Conservation (phyloP, 2,329 filamentous ascomycete genomes). For the Fusarium proliferatum region DNA sequence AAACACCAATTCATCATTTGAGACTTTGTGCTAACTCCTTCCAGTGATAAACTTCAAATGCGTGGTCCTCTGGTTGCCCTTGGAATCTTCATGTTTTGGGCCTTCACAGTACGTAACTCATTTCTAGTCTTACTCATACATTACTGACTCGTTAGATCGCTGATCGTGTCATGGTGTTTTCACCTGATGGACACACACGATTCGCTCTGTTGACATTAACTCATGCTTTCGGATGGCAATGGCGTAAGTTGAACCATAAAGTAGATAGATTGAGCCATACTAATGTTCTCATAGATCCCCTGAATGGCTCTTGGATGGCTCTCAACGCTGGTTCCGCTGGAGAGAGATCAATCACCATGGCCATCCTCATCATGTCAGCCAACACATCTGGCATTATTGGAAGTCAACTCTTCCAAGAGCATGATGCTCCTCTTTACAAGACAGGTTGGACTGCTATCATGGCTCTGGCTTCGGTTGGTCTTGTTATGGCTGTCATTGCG, state of each 20-base stretch:
- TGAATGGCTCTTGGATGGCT: slow-evolving; percentile 48
- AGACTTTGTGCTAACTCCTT: neutral
- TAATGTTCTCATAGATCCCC: slow-evolving; percentile 23
- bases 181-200: slow-evolving; percentile 23
- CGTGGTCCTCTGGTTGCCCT: slow-evolving; percentile 33
- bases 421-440: slow-evolving; percentile 46
- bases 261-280: fast-evolving
- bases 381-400: slow-evolving; percentile 48
- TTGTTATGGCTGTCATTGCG: slow-evolving; percentile 33
- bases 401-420: slow-evolving; percentile 46
- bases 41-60: slow-evolving; percentile 34
- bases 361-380: slow-evolving; percentile 49
- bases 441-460: slow-evolving; percentile 45
- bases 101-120: slow-evolving; percentile 15
- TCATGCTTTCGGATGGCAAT: slow-evolving; percentile 30
- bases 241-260: slow-evolving; percentile 25
- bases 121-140: neutral
- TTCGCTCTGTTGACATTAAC: slow-evolving; percentile 29
- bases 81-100: slow-evolving; percentile 34
- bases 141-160: slow-evolving; percentile 20
- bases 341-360: slow-evolving; percentile 49
- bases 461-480: slow-evolving; percentile 39
- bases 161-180: slow-evolving; percentile 34
- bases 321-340: slow-evolving; percentile 45
- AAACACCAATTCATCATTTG: neutral